These are phyloP conservation scores for Plasmodium fragile DNA, from an alignment of 169 alveolate species.

Conservation along the genomic window DNA sequence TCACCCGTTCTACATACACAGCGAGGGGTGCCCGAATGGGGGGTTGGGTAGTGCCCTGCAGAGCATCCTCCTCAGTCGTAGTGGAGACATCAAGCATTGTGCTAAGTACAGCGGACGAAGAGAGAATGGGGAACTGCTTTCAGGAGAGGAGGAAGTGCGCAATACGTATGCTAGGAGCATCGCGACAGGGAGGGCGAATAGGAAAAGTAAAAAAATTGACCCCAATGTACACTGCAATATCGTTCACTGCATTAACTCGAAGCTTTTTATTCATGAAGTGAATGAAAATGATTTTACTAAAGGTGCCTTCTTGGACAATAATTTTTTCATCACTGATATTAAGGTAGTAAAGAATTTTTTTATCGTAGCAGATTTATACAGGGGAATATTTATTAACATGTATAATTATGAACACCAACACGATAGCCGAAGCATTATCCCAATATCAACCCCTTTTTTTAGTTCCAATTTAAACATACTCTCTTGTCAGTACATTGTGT, in stretches of 20 bases:
- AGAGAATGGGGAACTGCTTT: not conserved
- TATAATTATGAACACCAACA: conserved; percentile 62
- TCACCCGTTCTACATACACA: conserved; percentile 32
- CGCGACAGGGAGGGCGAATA: not conserved
- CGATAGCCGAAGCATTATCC: conserved; percentile 65
- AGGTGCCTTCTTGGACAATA: conserved; percentile 68
- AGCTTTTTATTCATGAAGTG: conserved; percentile 42
- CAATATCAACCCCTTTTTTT: conserved; percentile 39
- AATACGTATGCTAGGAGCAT: not conserved
- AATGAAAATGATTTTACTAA: conserved; percentile 37
- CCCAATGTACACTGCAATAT: not conserved
- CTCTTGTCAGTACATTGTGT: conserved; percentile 41
- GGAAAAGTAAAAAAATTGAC: not conserved
- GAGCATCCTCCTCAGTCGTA: not conserved
- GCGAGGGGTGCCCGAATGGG: not conserved
- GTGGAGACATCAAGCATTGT: not conserved
- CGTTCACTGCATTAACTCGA: conserved; percentile 43
- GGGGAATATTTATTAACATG: conserved; percentile 55
- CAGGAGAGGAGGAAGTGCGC: not conserved
- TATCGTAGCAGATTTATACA: conserved; percentile 51
- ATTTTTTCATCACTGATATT: conserved; percentile 52
- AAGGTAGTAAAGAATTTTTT: conserved; percentile 31
- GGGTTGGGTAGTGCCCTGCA: not conserved
- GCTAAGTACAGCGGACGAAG: not conserved
- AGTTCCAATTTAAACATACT: conserved; percentile 35